phyloP scores from a whole-genome alignment of 164 flowering plant genomes.

The Echeveria elegans region DNA sequence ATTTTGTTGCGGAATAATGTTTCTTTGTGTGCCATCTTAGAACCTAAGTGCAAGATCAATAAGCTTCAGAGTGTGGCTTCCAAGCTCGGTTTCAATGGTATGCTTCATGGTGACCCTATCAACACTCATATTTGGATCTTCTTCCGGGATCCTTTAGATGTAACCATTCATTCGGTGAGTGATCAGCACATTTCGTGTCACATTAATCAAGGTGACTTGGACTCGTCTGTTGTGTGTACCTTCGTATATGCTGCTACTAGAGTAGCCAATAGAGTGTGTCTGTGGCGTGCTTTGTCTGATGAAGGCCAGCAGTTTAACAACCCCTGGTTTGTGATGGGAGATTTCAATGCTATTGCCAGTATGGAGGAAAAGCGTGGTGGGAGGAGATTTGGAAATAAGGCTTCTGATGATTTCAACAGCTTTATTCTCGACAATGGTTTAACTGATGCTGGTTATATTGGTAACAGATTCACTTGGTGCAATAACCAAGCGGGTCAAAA shows the following conservation, averaged over 20 bases:
- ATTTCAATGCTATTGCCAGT: neutral
- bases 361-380: neutral
- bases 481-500: neutral
- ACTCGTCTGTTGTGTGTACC: neutral
- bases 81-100: neutral
- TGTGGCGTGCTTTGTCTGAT: neutral
- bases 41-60: neutral
- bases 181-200: too few relatives aligned
- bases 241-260: neutral
- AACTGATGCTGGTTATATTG: neutral
- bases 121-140: neutral
- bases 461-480: neutral
- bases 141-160: too few relatives aligned
- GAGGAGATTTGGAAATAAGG: neutral
- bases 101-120: neutral
- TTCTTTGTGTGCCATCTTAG: neutral
- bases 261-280: neutral
- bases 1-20: too few relatives aligned
- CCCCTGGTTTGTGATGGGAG: neutral
- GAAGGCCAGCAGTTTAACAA: neutral
- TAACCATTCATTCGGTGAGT: too few relatives aligned
- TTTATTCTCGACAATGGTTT: neutral
- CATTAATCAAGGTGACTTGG: too few relatives aligned
- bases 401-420: neutral
- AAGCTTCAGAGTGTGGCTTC: neutral